Conservation (phyloP, 2,329 filamentous ascomycete species). For the Sarocladium brachiariae region DNA sequence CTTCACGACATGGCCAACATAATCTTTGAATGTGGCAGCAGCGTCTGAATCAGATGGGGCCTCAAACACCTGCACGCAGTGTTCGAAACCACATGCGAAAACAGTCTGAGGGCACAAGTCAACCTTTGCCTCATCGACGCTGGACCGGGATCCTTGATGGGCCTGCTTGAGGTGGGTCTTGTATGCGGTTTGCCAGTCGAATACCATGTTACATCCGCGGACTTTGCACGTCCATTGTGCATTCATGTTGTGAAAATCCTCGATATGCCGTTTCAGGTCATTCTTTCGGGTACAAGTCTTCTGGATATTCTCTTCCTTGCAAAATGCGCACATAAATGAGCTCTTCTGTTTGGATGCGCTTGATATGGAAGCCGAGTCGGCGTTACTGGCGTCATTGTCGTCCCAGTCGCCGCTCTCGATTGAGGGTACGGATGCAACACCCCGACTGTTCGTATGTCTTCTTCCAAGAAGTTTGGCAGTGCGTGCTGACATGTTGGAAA, state of each 20-base stretch:
- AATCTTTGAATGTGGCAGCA: conserved; percentile 34
- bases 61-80: conserved; percentile 37
- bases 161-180: conserved; percentile 38
- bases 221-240: conserved; percentile 40
- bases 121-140: conserved; percentile 34
- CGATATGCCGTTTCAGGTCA: conserved; percentile 42
- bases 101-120: conserved; percentile 38
- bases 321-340: conserved; percentile 33
- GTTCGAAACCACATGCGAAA: conserved; percentile 41
- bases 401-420: conserved; percentile 13
- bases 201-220: conserved; percentile 35
- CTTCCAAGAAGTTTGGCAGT: conserved; percentile 28
- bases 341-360: conserved; percentile 29
- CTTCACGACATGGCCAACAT: conserved; percentile 38
- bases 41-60: conserved; percentile 32
- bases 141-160: conserved; percentile 32
- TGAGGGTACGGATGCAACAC: conserved; percentile 11
- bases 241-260: conserved; percentile 40
- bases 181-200: conserved; percentile 42
- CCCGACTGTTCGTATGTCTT: conserved; percentile 16
- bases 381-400: conserved; percentile 16
- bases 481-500: conserved; percentile 32
- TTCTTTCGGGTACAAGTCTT: conserved; percentile 40
- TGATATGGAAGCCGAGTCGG: conserved; percentile 9
- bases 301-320: conserved; percentile 33